Base-by-base conservation (phyloP, 2,329 filamentous ascomycete species). In the Epichloe sp. region DNA sequence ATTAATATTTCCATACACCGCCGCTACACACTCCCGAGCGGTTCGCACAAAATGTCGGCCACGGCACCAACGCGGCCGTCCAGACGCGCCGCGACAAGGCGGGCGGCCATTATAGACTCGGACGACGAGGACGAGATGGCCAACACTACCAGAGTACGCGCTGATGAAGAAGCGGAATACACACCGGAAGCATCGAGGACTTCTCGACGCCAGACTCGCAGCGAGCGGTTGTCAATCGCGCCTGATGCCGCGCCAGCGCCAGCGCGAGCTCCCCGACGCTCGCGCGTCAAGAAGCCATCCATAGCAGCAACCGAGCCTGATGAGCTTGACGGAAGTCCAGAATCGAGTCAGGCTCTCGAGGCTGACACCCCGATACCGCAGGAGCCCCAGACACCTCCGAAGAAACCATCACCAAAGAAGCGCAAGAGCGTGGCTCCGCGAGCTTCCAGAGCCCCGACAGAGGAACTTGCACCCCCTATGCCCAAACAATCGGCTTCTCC, bases 91-190 rank as follows among this genome's bases (percentile, higher is more conserved):
- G 72, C 74, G 38, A 67, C 85, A 49, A 79, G 88, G 62, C 82
- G 84, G 60, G 85, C 82, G 59, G 79, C 85, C 48, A 76, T 94
- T 46, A 72, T 90, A 53, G 88, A 94, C 57, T 88, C 83, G 8
- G 88, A 91, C 42, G 88, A 94, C 53, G 86, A 88, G 52, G 80
- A 85, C 56, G 73, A 80, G 50, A 68, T 75, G 40, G 72, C 76
- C 55, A 74, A 79, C 60, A 75, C 78, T 48, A 71, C 64, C 42
- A 65, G 58, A 44, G 65, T 62, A 53, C 74, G 79, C 15, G 77
- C 84, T 31, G 79, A 85, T 3, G 75, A 71, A 47, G 85, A 86
- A 56, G 85, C 90, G 47, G 87, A 95, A 47, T 93, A 89, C 61
- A 85, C 85, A 44, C 88, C 88, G 2, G 85, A 84, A 46, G 78